phyloP scores from a whole-genome alignment of 148 eudicot genomes.

The Dysphania ambrosioides region DNA sequence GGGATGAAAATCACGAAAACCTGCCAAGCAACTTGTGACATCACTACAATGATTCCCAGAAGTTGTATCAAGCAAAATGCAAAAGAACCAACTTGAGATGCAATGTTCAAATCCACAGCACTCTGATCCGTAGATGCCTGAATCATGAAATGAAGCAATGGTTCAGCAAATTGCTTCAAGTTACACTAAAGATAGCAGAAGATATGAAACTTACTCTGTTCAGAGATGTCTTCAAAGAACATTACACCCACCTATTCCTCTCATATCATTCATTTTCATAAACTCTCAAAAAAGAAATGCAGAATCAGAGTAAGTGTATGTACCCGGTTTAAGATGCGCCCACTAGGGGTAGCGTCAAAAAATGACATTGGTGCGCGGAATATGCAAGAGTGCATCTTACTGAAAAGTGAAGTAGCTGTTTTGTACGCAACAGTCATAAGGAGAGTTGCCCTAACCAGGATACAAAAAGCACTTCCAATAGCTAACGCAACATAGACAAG shows the following conservation, averaged over 20 bases:
- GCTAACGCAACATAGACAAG: slow-evolving; percentile 52
- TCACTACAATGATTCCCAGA: slow-evolving; percentile 49
- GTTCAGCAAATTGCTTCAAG: neutral
- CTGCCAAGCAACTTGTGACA: slow-evolving; percentile 75
- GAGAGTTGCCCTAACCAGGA: slow-evolving; percentile 45
- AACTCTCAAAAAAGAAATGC: neutral
- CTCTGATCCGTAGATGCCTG: slow-evolving; percentile 80
- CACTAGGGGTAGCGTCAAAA: slow-evolving; percentile 77
- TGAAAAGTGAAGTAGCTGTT: slow-evolving; percentile 57
- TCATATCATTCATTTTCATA: neutral
- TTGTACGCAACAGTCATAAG: slow-evolving; percentile 46
- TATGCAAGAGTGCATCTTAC: slow-evolving; percentile 56
- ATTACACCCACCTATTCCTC: neutral
- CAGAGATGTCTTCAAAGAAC: neutral
- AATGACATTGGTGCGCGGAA: slow-evolving; percentile 83
- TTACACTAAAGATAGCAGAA: neutral
- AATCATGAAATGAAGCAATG: neutral
- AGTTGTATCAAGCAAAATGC: slow-evolving; percentile 59
- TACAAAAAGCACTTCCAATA: slow-evolving; percentile 54
- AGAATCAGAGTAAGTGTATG: slow-evolving; percentile 8
- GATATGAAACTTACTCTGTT: neutral
- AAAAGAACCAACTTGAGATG: slow-evolving; percentile 39
- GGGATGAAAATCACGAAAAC: slow-evolving; percentile 64
- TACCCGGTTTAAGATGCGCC: slow-evolving; percentile 67
- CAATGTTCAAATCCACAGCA: slow-evolving; percentile 49